These are phyloP conservation scores for Berkeleyomyces rouxiae DNA, from an alignment of 2,329 filamentous ascomycete genomes.

Conservation along the genomic window DNA sequence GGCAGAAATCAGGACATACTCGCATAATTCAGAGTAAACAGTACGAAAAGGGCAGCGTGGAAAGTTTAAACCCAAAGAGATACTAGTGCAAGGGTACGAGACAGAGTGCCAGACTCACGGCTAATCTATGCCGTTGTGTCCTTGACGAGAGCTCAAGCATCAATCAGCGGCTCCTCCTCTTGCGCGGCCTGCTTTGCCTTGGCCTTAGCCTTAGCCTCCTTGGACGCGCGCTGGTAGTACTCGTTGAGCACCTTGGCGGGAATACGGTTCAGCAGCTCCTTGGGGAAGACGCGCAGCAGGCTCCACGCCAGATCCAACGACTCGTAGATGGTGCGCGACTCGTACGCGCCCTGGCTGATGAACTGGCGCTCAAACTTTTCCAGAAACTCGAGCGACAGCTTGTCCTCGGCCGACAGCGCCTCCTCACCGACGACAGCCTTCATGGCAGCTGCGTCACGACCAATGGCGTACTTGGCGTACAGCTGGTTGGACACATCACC, in stretches of 20 bases:
- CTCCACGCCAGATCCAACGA: slow-evolving; percentile 94
- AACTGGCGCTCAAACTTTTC: slow-evolving; percentile 97
- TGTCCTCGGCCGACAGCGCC: slow-evolving; percentile 86
- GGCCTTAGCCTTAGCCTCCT: slow-evolving; percentile 45
- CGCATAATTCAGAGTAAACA: no score
- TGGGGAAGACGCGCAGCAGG: slow-evolving; percentile 89
- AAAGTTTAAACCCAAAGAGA: no score
- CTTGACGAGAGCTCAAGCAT: slow-evolving; percentile 27
- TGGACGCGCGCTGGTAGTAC: slow-evolving; percentile 56
- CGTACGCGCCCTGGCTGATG: slow-evolving; percentile 82
- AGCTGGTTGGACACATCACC: slow-evolving; percentile 98
- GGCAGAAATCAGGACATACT: no score
- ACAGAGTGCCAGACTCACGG: background rate
- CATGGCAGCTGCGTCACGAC: slow-evolving; percentile 95
- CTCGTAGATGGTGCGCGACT: slow-evolving; percentile 80
- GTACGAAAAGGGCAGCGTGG: no score
- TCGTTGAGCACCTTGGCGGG: slow-evolving; percentile 69
- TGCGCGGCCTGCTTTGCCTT: slow-evolving; percentile 33
- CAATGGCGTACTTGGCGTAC: slow-evolving; percentile 98
- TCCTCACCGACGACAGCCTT: slow-evolving; percentile 99
- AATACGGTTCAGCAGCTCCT: slow-evolving; percentile 93
- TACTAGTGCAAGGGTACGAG: background rate
- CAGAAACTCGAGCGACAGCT: slow-evolving; percentile 91
- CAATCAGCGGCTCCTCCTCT: slow-evolving; percentile 43
- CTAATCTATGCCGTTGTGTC: background rate